Evolutionary conservation across 306 rosid genomes (phyloP).

Genomic region (Rosa persica): DNA sequence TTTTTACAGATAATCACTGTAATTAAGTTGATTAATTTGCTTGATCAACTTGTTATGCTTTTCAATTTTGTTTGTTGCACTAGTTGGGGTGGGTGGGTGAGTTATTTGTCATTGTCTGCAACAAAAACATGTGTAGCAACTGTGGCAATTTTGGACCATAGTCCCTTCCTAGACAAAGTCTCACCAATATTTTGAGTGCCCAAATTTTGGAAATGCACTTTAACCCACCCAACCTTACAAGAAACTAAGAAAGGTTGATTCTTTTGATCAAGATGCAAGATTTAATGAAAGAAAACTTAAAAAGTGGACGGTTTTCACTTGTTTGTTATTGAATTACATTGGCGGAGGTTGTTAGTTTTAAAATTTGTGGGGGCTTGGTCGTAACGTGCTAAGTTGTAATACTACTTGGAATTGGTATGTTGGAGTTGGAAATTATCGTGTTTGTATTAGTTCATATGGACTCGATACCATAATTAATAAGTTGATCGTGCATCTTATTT

Average conservation of each 20-base stretch:
- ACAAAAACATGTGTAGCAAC: not conserved
- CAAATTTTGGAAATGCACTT: not conserved
- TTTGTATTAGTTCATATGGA: not conserved
- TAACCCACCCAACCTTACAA: too few species aligned
- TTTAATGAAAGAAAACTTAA: not conserved
- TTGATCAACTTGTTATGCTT: not conserved
- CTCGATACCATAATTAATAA: not conserved
- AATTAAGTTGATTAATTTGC: not conserved
- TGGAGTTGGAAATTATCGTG: not conserved
- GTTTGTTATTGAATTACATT: not conserved
- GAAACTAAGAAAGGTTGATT: not conserved
- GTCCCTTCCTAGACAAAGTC: not conserved
- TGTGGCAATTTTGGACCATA: not conserved
- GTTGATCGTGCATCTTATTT: not conserved
- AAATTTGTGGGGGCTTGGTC: not conserved
- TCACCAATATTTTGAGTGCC: not conserved
- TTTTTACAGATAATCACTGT: not conserved
- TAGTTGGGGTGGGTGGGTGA: constrained; percentile 7
- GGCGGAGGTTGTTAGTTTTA: not conserved
- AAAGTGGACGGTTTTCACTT: not conserved
- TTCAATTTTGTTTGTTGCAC: not conserved
- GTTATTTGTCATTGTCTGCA: not conserved
- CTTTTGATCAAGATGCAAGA: not conserved
- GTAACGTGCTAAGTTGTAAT: not conserved
- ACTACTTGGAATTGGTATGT: not conserved